phyloP scores from a whole-genome alignment of 176 grass and related monocot species.

The Eragrostis nindensis region DNA sequence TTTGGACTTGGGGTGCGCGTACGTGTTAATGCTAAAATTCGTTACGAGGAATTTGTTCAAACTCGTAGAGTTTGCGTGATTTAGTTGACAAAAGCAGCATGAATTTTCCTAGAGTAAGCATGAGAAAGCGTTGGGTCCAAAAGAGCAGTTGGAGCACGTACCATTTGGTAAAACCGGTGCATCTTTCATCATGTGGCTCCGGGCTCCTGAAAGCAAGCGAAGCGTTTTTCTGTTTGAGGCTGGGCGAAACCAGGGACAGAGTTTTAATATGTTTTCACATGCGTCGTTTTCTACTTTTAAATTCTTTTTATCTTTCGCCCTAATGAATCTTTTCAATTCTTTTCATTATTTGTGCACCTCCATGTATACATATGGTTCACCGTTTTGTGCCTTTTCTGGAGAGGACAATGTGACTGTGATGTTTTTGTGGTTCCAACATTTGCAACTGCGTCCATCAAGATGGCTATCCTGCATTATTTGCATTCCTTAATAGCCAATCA shows the following conservation, averaged over 20 bases:
- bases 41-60: too few species aligned
- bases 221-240: neutral
- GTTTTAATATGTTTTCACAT: too few species aligned
- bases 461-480: neutral
- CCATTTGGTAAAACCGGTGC: neutral
- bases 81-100: too few species aligned
- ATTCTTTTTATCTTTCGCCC: neutral
- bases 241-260: too few species aligned
- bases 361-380: neutral
- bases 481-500: too few species aligned
- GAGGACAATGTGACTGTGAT: neutral
- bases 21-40: too few species aligned
- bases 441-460: neutral
- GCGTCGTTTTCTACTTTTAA: too few species aligned
- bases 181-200: neutral
- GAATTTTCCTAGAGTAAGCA: neutral
- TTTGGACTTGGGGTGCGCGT: too few species aligned
- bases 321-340: neutral
- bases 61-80: too few species aligned
- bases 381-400: neutral
- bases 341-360: neutral
- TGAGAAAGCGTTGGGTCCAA: neutral
- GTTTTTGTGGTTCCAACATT: neutral
- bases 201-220: neutral
- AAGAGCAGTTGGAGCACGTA: neutral